phyloP scores from a whole-genome alignment of 2,329 filamentous ascomycete species.

The Penicillium oxalicum region DNA sequence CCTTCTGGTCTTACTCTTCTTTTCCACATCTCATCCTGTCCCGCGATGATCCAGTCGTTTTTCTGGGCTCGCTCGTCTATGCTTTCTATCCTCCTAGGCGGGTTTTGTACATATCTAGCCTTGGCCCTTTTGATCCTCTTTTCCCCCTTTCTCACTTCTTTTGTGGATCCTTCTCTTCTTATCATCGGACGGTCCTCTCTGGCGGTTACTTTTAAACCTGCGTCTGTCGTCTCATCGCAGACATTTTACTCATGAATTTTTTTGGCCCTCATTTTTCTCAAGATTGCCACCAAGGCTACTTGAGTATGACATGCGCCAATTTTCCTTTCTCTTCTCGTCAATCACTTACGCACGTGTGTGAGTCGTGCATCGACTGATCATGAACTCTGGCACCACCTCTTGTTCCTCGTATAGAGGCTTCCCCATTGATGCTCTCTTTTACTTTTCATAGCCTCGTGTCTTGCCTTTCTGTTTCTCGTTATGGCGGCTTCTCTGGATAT shows the following conservation, averaged over 20 bases:
- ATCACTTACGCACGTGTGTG: conserved; percentile 30
- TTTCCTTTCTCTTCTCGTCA: conserved; percentile 23
- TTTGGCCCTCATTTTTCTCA: conserved; percentile 25
- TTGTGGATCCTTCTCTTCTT: conserved; percentile 17
- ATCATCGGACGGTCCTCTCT: conserved; percentile 2
- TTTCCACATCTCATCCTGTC: conserved; percentile 9
- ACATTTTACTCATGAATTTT: conserved; percentile 30
- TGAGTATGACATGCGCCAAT: conserved; percentile 29
- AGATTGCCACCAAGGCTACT: conserved; percentile 22
- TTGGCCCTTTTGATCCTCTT: conserved; percentile 1
- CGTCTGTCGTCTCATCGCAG: conserved; percentile 14
- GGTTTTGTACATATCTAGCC: conserved; percentile 21
- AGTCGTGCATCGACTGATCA: conserved; percentile 22
- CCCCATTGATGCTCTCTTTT: conserved; percentile 6
- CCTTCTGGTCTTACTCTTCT: conserved; percentile 9
- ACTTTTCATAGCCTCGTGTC: conserved; percentile 10
- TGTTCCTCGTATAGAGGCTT: conserved; percentile 15
- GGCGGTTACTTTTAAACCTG: conserved; percentile 9
- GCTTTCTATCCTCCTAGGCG: conserved; percentile 1
- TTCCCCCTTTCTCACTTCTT: neutral
- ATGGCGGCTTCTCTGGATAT: conserved; percentile 9
- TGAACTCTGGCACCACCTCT: conserved; percentile 23
- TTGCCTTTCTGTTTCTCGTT: conserved; percentile 11
- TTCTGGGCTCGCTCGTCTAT: conserved; percentile 8
- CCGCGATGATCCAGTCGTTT: conserved; percentile 5